Evolutionary conservation across 768 basidiomycete species (phyloP), one percentile per base, ranked within the genome.

Genomic region (Cubamyces sp.): DNA sequence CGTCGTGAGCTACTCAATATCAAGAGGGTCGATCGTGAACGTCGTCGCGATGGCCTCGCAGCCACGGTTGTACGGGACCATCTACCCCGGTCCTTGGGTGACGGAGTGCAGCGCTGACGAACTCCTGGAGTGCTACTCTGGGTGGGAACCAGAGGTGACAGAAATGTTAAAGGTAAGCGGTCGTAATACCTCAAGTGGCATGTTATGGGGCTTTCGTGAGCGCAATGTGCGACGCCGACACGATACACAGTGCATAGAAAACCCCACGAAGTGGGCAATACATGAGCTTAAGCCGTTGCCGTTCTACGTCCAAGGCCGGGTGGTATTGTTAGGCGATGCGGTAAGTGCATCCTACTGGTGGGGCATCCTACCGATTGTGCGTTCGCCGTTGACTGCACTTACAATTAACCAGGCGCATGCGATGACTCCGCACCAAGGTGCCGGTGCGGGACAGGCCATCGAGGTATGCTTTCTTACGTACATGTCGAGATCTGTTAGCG

Each of bases 1-100:
- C 58, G 74, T 82, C 39, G 81, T 83, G 30, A 77, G 78, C 64
- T 82, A 82, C 66, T 75, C 78, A 1, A 80, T 82, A 45, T 79
- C 80, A 1, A 73, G 73, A 60, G 78, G 79, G 1, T 75, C 73
- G 23, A 66, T 81, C 11, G 75, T 80, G 28, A 82, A 84, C 62
- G 75, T 82, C 16, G 80, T 82, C 26, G 76, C 78, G 0, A 76
- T 81, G 62, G 68, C 74, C 3, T 78, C 79, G 30, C 62, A 78
- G 14, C 74, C 75, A 16, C 63, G 76, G 30, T 72, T 74, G 30
- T 74, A 78, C 57, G 71, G 74, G 26, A 57, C 68, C 7, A 8
- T 21, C 5, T 69, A 68, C 47, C 54, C 61, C 15, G 69, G 64
- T 8, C 65, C 65, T 1, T 75, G 73, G 73, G 72, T 73, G 3